These are phyloP conservation scores for Lactifluus volemus DNA, from an alignment of 768 basidiomycete species.

Conservation along the genomic window DNA sequence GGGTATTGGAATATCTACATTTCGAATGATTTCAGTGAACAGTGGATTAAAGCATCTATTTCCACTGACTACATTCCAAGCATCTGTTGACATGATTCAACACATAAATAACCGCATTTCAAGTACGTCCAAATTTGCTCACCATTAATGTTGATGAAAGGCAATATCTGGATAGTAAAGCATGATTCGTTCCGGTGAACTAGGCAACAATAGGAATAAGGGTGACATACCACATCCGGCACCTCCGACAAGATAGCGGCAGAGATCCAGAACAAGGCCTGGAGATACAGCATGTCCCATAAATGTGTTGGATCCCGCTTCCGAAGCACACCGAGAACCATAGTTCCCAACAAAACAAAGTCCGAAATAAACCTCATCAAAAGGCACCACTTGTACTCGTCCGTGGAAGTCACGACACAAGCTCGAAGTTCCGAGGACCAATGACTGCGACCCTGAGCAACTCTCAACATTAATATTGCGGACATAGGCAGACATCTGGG, in stretches of 20 bases:
- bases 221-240: constrained; percentile 2
- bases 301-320: constrained; percentile 12
- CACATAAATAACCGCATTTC: neutral
- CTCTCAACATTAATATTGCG: neutral
- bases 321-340: neutral
- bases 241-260: constrained; percentile 4
- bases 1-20: too few species aligned
- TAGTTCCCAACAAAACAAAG: neutral
- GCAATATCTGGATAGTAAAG: too few species aligned
- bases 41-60: neutral
- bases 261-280: constrained; percentile 13
- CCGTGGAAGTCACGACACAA: neutral
- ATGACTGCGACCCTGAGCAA: neutral
- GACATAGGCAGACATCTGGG: neutral
- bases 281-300: constrained; percentile 15
- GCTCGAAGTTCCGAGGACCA: neutral
- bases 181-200: neutral
- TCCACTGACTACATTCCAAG: too few species aligned
- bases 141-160: constrained; percentile 11
- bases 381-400: neutral
- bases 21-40: neutral
- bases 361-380: constrained; percentile 9
- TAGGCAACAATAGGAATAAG: too few species aligned
- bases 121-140: neutral
- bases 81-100: too few species aligned